Evolutionary conservation across 768 basidiomycete genomes (phyloP).

Genomic region (Serendipita vermifera): DNA sequence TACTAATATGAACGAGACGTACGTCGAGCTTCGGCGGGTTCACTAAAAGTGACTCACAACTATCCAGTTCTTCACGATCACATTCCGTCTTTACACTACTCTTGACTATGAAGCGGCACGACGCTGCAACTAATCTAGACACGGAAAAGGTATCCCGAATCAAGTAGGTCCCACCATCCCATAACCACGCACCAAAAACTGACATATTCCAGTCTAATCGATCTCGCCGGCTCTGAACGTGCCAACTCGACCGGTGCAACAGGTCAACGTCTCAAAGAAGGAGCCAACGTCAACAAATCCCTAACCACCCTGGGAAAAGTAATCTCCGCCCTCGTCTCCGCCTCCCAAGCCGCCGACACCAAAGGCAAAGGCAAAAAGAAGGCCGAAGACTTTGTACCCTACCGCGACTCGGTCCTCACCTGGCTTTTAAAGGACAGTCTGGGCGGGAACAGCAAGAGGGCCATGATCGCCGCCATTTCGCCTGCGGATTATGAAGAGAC

Average conservation of each 20-base stretch:
- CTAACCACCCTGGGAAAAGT: conserved; percentile 97
- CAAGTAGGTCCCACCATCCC: conserved; percentile 49
- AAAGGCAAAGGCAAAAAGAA: conserved; percentile 64
- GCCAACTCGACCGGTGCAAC: conserved; percentile 98
- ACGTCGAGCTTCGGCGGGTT: too few species aligned
- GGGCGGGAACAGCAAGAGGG: conserved; percentile 94
- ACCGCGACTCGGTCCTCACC: conserved; percentile 94
- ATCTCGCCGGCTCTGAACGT: conserved; percentile 92
- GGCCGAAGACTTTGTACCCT: conserved; percentile 87
- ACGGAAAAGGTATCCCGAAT: conserved; percentile 99
- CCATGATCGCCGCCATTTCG: conserved; percentile 98
- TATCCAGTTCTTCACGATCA: conserved; percentile 77
- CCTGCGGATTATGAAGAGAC: conserved; percentile 99
- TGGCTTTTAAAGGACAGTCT: conserved; percentile 97
- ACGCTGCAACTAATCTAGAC: conserved; percentile 70
- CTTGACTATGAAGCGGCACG: conserved; percentile 83
- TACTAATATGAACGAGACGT: conserved; percentile 99
- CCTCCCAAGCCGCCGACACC: conserved; percentile 44
- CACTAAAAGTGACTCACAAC: neutral
- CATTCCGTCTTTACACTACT: conserved; percentile 97
- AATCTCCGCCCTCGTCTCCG: conserved; percentile 73
- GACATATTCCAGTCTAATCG: conserved; percentile 85
- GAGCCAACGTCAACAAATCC: conserved; percentile 97
- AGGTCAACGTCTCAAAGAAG: conserved; percentile 90
- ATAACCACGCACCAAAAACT: too few species aligned